phyloP scores from a whole-genome alignment of 2,329 filamentous ascomycete species.

The Elsinoe australis region DNA sequence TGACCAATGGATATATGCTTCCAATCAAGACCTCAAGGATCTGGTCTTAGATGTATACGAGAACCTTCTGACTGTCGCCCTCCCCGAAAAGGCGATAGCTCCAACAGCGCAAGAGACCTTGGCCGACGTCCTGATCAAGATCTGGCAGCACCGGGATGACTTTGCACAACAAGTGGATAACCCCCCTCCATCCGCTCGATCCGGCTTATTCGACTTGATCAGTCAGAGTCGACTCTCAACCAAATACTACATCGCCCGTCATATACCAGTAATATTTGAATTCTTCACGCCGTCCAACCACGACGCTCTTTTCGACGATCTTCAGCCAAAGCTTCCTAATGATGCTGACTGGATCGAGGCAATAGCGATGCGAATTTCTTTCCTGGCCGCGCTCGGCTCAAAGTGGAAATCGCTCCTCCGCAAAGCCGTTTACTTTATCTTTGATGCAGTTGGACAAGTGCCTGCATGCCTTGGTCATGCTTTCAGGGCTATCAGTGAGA shows the following conservation, averaged over 20 bases:
- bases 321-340: conserved; percentile 69
- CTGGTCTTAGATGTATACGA: conserved; percentile 68
- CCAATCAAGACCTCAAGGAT: conserved; percentile 53
- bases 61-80: conserved; percentile 61
- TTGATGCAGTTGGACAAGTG: conserved; percentile 76
- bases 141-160: conserved; percentile 59
- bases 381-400: conserved; percentile 69
- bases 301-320: conserved; percentile 74
- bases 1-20: conserved; percentile 52
- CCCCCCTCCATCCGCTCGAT: conserved; percentile 54
- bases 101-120: conserved; percentile 59
- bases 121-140: conserved; percentile 58
- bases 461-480: conserved; percentile 60
- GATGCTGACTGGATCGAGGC: conserved; percentile 68
- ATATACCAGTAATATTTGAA: conserved; percentile 67
- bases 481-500: conserved; percentile 57
- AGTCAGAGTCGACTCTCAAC: conserved; percentile 58
- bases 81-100: conserved; percentile 64
- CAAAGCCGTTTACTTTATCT: conserved; percentile 85
- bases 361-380: conserved; percentile 72
- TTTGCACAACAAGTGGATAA: conserved; percentile 49
- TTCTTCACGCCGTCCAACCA: conserved; percentile 77
- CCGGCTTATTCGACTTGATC: conserved; percentile 67
- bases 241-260: conserved; percentile 65
- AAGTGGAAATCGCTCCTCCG: conserved; percentile 79